phyloP scores from a whole-genome alignment of 768 basidiomycete genomes.

The Panus rudis region DNA sequence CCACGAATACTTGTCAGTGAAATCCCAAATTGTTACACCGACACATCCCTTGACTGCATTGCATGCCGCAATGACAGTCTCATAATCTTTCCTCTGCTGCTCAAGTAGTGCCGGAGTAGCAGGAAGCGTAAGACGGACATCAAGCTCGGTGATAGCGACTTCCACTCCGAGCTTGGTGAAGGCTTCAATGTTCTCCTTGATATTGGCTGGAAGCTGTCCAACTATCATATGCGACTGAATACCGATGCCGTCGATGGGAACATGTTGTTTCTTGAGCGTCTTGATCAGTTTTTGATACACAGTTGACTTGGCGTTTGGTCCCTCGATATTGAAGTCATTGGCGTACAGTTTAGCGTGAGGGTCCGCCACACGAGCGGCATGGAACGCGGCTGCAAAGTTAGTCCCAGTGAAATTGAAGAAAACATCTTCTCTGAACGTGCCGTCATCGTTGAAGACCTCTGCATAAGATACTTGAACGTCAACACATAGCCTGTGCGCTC shows the following conservation, averaged over 20 bases:
- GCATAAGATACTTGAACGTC: not conserved
- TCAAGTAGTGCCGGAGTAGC: conserved; percentile 40
- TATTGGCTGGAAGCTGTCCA: conserved; percentile 39
- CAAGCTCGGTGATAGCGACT: conserved; percentile 63
- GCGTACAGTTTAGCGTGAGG: conserved; percentile 51
- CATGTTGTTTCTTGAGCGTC: conserved; percentile 37
- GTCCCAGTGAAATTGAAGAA: conserved; percentile 46
- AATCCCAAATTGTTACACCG: conserved; percentile 36
- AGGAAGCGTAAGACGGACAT: conserved; percentile 57
- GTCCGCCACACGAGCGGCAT: conserved; percentile 47
- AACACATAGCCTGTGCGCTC: not conserved
- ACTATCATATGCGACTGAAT: conserved; percentile 56
- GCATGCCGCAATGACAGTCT: conserved; percentile 48
- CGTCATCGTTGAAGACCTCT: conserved; percentile 52
- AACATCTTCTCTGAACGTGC: conserved; percentile 44
- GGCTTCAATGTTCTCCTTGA: conserved; percentile 41
- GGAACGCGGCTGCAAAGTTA: conserved; percentile 40
- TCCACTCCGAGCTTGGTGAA: conserved; percentile 56
- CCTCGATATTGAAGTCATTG: conserved; percentile 32
- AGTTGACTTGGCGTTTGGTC: conserved; percentile 44
- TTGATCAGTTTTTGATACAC: conserved; percentile 48
- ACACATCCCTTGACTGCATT: conserved; percentile 29
- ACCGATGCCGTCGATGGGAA: conserved; percentile 57
- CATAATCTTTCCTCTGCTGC: conserved; percentile 53
- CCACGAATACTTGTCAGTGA: conserved; percentile 34